phyloP scores from a whole-genome alignment of 163 green algal genomes.

The Chlorella variabilis region DNA sequence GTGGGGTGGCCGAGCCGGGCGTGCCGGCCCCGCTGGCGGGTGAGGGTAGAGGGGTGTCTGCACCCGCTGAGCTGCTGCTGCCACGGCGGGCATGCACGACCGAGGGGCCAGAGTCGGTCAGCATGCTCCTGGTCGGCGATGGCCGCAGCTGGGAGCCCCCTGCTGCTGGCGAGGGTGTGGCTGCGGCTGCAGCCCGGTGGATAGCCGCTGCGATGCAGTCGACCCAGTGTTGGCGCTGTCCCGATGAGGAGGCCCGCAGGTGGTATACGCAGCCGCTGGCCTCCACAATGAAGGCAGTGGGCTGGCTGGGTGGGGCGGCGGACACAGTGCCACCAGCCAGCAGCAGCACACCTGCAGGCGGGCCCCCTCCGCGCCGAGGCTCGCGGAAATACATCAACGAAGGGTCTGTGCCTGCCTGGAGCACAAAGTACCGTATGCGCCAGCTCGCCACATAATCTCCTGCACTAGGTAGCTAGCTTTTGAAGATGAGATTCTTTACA shows the following conservation, averaged over 20 bases:
- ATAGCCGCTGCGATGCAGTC: background rate
- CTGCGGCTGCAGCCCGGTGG: background rate
- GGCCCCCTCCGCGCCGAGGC: background rate
- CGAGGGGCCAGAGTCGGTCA: background rate
- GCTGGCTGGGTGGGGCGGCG: too few relatives aligned
- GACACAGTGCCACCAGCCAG: background rate
- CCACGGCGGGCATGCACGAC: background rate
- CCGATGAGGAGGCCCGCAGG: slow-evolving; percentile 1
- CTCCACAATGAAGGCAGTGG: background rate
- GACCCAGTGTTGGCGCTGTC: slow-evolving; percentile 23
- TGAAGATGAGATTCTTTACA: too few relatives aligned
- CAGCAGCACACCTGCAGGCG: slow-evolving; percentile 10
- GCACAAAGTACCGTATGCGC: slow-evolving; percentile 30
- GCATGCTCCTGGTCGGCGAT: background rate
- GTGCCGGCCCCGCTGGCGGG: background rate
- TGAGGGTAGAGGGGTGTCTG: background rate
- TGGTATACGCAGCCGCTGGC: background rate
- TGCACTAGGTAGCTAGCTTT: too few relatives aligned
- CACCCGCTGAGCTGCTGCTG: background rate
- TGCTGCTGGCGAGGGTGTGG: background rate
- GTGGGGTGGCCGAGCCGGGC: background rate
- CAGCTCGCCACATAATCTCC: slow-evolving; percentile 21
- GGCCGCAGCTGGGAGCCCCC: background rate
- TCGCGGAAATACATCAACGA: slow-evolving; percentile 2
- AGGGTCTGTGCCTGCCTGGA: background rate